These are phyloP conservation scores for Chiua virens DNA, from an alignment of 768 basidiomycete genomes.

Conservation along the genomic window DNA sequence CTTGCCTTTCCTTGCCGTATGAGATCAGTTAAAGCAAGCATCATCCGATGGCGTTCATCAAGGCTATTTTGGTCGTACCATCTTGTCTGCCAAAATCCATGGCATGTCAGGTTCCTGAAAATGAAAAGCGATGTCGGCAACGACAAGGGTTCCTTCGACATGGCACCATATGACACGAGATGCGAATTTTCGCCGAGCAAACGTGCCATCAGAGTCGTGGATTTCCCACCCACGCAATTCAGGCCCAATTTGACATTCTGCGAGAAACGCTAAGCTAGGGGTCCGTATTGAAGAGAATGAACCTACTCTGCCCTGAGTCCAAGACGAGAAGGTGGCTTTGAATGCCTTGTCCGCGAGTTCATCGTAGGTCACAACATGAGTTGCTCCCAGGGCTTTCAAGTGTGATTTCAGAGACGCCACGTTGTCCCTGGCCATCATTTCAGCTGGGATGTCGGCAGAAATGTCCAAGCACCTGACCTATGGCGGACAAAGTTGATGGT, in stretches of 20 bases:
- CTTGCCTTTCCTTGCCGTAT: slow-evolving; percentile 55
- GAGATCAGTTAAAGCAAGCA: slow-evolving; percentile 51
- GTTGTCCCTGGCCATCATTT: slow-evolving; percentile 43
- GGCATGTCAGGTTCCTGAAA: slow-evolving; percentile 76
- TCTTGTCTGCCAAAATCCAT: slow-evolving; percentile 77
- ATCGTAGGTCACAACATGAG: slow-evolving; percentile 76
- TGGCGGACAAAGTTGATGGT: slow-evolving; percentile 82
- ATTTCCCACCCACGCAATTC: slow-evolving; percentile 64
- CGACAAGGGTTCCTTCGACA: slow-evolving; percentile 81
- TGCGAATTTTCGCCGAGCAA: slow-evolving; percentile 67
- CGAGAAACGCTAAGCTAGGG: neutral
- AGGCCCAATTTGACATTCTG: slow-evolving; percentile 48
- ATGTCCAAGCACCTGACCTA: slow-evolving; percentile 43
- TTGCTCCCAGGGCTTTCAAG: slow-evolving; percentile 65
- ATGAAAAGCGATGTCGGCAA: slow-evolving; percentile 80
- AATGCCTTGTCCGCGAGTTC: slow-evolving; percentile 61
- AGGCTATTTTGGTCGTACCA: slow-evolving; percentile 59
- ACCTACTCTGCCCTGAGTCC: slow-evolving; percentile 61
- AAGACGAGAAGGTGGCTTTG: slow-evolving; percentile 54
- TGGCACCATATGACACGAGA: slow-evolving; percentile 86
- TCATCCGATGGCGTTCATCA: slow-evolving; percentile 50
- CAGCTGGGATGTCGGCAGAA: neutral
- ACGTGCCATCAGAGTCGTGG: slow-evolving; percentile 68
- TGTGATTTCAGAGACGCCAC: slow-evolving; percentile 48
- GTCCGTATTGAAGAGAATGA: slow-evolving; percentile 10